Evolutionary conservation across 139 green algal species (phyloP).

Genomic region (Raphidocelis subcapitata): DNA sequence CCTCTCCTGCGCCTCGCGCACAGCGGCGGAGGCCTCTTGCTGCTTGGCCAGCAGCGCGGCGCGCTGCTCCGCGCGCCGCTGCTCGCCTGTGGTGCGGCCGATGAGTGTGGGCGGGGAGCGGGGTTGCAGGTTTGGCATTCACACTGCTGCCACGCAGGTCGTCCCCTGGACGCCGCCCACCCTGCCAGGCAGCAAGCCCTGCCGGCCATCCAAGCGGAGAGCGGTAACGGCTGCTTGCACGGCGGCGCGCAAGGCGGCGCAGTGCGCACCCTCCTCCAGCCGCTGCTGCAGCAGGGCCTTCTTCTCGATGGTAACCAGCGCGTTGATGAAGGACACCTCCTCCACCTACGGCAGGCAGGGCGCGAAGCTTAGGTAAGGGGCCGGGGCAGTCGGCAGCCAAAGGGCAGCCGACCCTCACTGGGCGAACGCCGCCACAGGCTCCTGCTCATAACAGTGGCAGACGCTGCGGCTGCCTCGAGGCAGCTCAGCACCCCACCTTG

Average conservation of each 20-base stretch:
- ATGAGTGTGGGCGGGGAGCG: no score
- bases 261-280: conserved; percentile 56
- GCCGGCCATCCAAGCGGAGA: no score
- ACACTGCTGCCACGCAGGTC: no score
- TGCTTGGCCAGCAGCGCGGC: conserved; percentile 44
- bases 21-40: conserved; percentile 34
- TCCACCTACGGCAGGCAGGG: no score
- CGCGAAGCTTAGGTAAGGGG: no score
- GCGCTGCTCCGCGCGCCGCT: conserved; percentile 33
- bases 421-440: background rate
- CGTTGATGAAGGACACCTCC: conserved; percentile 67
- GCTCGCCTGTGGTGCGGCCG: conserved; percentile 29
- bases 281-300: conserved; percentile 56
- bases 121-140: no score
- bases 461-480: no score
- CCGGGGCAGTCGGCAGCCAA: no score
- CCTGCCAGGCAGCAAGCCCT: no score
- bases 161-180: no score
- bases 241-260: no score
- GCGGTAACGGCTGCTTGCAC: no score
- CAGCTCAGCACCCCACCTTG: conserved; percentile 51
- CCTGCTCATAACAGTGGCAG: background rate
- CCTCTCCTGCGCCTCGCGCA: conserved; percentile 45
- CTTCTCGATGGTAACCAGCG: conserved; percentile 50
- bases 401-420: background rate